A percentile compares a stretch with the other conserved stretches of the same genome.
Conservation (phyloP, 768 basidiomycete species). For the Lactarius sp. region DNA sequence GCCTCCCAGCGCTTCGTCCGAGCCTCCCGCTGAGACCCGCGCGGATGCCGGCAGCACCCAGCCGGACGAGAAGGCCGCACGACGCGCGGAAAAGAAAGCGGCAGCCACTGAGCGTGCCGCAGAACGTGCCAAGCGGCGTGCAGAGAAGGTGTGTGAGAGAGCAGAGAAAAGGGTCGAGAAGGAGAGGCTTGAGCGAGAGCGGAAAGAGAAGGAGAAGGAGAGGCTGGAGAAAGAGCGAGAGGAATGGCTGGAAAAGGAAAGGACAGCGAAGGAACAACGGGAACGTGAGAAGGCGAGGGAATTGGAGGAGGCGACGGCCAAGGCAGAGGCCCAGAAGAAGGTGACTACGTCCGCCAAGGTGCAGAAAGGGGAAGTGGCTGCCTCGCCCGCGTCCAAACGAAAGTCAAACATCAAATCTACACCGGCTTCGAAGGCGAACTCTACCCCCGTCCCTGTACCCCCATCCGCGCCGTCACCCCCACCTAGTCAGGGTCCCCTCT, state of each 20-base stretch:
- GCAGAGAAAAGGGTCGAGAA: conserved; percentile 55
- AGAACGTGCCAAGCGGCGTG: conserved; percentile 58
- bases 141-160: conserved; percentile 51
- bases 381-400: conserved; percentile 20
- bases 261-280: conserved; percentile 28
- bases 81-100: conserved; percentile 45
- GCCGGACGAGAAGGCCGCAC: conserved; percentile 45
- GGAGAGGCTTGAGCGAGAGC: conserved; percentile 38
- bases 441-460: conserved; percentile 27
- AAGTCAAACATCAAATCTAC: conserved; percentile 30
- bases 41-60: conserved; percentile 32
- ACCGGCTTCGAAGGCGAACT: conserved; percentile 19
- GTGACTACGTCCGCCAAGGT: conserved; percentile 1
- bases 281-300: conserved; percentile 29
- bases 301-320: conserved; percentile 30
- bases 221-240: conserved; percentile 38
- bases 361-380: conserved; percentile 20
- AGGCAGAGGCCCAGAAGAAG: conserved; percentile 17
- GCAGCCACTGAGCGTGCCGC: conserved; percentile 57
- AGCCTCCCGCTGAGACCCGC: conserved; percentile 22
- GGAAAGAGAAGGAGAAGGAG: conserved; percentile 41
- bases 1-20: conserved; percentile 31
- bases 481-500: conserved; percentile 60
- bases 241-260: conserved; percentile 31
- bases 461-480: conserved; percentile 30